Conservation (phyloP, 2,329 filamentous ascomycete species). For the Acephala macrosclerotiorum region DNA sequence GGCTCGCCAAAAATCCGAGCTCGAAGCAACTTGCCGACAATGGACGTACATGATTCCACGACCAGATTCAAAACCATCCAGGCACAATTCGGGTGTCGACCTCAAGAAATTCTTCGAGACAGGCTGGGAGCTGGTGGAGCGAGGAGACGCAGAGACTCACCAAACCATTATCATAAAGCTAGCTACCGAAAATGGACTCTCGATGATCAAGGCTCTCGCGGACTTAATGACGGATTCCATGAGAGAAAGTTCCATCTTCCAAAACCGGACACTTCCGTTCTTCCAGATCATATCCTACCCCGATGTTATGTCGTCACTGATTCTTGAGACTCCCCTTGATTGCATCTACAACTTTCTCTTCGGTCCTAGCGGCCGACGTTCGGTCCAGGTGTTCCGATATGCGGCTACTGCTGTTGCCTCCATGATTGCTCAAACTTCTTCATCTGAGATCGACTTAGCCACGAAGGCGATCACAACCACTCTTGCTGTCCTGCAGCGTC, state of each 20-base stretch:
- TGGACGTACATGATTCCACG: slow-evolving; percentile 40
- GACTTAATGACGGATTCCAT: slow-evolving; percentile 31
- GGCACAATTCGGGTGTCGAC: slow-evolving; percentile 30
- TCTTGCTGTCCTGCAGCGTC: slow-evolving; percentile 39
- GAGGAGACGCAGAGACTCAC: slow-evolving; percentile 35
- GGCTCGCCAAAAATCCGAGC: slow-evolving; percentile 32
- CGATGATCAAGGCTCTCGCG: slow-evolving; percentile 34
- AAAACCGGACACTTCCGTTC: slow-evolving; percentile 48
- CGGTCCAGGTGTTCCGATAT: slow-evolving; percentile 45
- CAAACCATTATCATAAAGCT: slow-evolving; percentile 38
- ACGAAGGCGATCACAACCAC: slow-evolving; percentile 36
- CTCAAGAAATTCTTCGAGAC: slow-evolving; percentile 35
- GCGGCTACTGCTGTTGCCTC: slow-evolving; percentile 36
- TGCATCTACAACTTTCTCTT: slow-evolving; percentile 54
- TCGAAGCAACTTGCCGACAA: slow-evolving; percentile 33
- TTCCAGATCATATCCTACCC: slow-evolving; percentile 50
- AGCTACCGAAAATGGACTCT: slow-evolving; percentile 34
- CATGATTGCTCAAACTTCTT: slow-evolving; percentile 30
- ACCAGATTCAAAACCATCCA: slow-evolving; percentile 26
- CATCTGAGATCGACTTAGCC: slow-evolving; percentile 27
- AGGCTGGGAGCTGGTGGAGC: slow-evolving; percentile 36
- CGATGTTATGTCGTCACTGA: slow-evolving; percentile 49
- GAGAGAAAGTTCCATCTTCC: slow-evolving; percentile 37
- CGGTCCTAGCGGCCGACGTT: slow-evolving; percentile 48
- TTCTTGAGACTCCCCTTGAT: slow-evolving; percentile 50